These are phyloP conservation scores for Rhinocladiella mackenziei DNA, from an alignment of 2,329 filamentous ascomycete species.

Conservation along the genomic window DNA sequence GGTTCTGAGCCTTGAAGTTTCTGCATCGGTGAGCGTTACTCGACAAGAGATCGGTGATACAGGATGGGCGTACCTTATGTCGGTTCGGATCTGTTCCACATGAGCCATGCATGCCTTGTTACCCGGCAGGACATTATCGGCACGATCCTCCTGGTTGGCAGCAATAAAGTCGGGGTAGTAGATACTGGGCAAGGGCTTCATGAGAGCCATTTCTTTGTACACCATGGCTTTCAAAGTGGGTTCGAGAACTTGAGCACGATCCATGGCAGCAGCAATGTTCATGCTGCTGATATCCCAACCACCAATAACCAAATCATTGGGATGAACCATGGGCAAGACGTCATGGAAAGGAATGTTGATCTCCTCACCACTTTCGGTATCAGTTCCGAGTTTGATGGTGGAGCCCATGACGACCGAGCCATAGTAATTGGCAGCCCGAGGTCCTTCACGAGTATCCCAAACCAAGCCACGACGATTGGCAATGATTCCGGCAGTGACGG, in stretches of 20 bases:
- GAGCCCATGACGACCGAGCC: conserved; percentile 96
- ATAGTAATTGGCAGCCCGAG: conserved; percentile 89
- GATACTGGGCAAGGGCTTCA: conserved; percentile 87
- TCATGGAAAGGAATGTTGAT: conserved; percentile 96
- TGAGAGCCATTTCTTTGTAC: conserved; percentile 84
- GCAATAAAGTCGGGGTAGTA: conserved; percentile 99
- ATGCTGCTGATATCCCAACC: conserved; percentile 96
- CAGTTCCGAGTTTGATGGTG: conserved; percentile 91
- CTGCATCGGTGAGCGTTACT: conserved; percentile 39
- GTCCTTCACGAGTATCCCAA: conserved; percentile 93
- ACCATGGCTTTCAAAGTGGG: conserved; percentile 87
- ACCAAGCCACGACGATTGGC: conserved; percentile 81
- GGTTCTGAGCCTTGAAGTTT: conserved; percentile 82
- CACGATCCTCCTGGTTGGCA: conserved; percentile 94
- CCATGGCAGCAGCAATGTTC: conserved; percentile 88
- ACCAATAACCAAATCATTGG: conserved; percentile 89
- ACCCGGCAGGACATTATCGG: conserved; percentile 83
- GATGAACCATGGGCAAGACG: conserved; percentile 93
- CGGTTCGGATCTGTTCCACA: conserved; percentile 86
- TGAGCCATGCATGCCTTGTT: conserved; percentile 80
- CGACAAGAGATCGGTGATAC: neutral
- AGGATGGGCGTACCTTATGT: conserved; percentile 66
- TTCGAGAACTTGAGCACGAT: conserved; percentile 90
- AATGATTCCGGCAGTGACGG: conserved; percentile 93
- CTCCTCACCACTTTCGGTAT: conserved; percentile 77